Conservation (phyloP, 2,329 filamentous ascomycete genomes). For the Stylonectria norvegica region DNA sequence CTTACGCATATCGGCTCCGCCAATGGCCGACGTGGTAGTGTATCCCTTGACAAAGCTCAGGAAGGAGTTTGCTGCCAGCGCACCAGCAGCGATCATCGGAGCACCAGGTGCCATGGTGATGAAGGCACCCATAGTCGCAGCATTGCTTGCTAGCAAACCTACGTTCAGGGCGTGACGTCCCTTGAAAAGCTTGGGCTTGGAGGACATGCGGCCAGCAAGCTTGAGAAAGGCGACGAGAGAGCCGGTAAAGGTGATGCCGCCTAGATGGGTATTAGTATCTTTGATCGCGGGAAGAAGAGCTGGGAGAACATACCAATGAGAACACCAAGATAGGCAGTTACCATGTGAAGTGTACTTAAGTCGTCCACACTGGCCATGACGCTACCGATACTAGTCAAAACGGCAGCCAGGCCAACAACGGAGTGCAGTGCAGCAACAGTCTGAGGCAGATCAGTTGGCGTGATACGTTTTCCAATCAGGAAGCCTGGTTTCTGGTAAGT, state of each 20-base stretch:
- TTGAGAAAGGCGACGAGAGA: slow-evolving; percentile 89
- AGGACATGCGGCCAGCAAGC: slow-evolving; percentile 77
- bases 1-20: slow-evolving; percentile 84
- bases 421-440: slow-evolving; percentile 87
- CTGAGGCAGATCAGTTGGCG: slow-evolving; percentile 82
- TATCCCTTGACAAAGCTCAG: slow-evolving; percentile 83
- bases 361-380: slow-evolving; percentile 71
- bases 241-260: slow-evolving; percentile 85
- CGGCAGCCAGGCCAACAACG: slow-evolving; percentile 83
- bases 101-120: slow-evolving; percentile 76
- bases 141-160: slow-evolving; percentile 69
- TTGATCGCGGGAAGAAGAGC: not conserved
- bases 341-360: slow-evolving; percentile 74
- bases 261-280: slow-evolving; percentile 25
- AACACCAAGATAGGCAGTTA: slow-evolving; percentile 82
- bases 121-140: slow-evolving; percentile 81
- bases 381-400: slow-evolving; percentile 83
- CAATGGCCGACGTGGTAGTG: slow-evolving; percentile 84
- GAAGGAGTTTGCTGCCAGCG: slow-evolving; percentile 70
- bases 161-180: slow-evolving; percentile 75
- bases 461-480: slow-evolving; percentile 80
- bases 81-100: slow-evolving; percentile 73
- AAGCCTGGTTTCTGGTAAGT: slow-evolving; percentile 46
- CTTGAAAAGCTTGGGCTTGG: slow-evolving; percentile 67
- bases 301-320: slow-evolving; percentile 57